These are phyloP conservation scores for Sapria himalayana DNA, from an alignment of 345 rosid species.

Conservation along the genomic window DNA sequence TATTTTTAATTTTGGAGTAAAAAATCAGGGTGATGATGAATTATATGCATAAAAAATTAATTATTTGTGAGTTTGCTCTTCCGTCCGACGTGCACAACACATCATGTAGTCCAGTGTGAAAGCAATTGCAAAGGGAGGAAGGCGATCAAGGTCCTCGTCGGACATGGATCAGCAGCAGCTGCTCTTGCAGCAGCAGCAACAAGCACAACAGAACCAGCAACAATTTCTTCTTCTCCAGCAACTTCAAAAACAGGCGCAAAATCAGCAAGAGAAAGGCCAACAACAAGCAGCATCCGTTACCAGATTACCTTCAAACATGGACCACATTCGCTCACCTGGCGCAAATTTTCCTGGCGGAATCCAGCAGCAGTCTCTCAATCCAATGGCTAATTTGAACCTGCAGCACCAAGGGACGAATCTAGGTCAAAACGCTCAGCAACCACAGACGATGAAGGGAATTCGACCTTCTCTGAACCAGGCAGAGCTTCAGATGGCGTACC, in stretches of 20 bases:
- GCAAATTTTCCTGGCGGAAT: constrained; percentile 25
- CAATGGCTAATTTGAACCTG: constrained; percentile 5
- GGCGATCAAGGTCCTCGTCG: too few relatives aligned
- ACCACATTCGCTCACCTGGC: constrained; percentile 45
- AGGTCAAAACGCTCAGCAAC: constrained; percentile 17
- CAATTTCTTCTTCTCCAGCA: constrained; percentile 39
- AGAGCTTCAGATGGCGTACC: constrained; percentile 84
- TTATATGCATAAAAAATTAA: too few relatives aligned
- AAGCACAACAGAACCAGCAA: constrained; percentile 49
- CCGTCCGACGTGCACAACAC: too few relatives aligned
- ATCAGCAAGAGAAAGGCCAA: constrained; percentile 33
- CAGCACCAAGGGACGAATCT: constrained; percentile 13
- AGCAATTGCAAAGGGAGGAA: too few relatives aligned
- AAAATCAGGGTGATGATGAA: too few relatives aligned
- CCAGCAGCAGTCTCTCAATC: constrained; percentile 19
- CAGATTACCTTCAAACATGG: constrained; percentile 86
- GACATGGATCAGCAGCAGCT: constrained; percentile 27
- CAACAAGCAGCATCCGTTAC: constrained; percentile 69
- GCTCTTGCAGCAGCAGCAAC: constrained; percentile 17
- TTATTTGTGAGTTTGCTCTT: too few relatives aligned
- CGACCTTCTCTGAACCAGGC: constrained; percentile 41
- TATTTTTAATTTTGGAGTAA: too few relatives aligned
- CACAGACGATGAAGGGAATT: constrained; percentile 36
- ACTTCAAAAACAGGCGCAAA: constrained; percentile 25
- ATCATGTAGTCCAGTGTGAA: too few relatives aligned